Evolutionary conservation across 2,329 filamentous ascomycete genomes (phyloP), one percentile per base, ranked within the genome.

Genomic region (Thermomyces lanuginosus): DNA sequence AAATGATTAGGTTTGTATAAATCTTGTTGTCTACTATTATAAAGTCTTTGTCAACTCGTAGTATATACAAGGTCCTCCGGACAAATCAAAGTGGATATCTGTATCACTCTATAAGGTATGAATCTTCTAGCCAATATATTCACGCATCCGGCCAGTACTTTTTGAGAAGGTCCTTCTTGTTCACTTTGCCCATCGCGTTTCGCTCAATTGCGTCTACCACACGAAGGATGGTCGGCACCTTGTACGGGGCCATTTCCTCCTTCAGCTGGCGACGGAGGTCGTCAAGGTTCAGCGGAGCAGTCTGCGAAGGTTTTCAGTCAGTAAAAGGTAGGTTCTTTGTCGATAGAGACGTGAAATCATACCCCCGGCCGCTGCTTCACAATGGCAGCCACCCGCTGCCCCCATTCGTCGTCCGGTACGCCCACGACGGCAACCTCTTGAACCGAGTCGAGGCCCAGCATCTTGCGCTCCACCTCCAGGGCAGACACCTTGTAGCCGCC

Each of bases 131-230:
- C n/a, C n/a, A n/a, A n/a, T n/a, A 22, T 21, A 22, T 13, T 26
- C 24, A 27, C 11, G 14, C 24, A 25, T 36, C 29, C 16, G 42
- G 42, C 42, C 42, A 56, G 33, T 55, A 52, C 31, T 52, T 53
- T 34, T 48, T 42, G 16, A 55, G 33, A 10, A 56, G 41, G 10
- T 40, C 40, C 35, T 54, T 56, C 40, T 56, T 56, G 34, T 56
- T 56, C 13, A 56, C 51, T 61, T 98, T 98, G 22, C 89, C 89
- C 89, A 98, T 98, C 16, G 84, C 86, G 53, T 93, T 93, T 40
- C 79, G 62, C 8, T 79, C 77, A 35, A 92, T 83, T 20, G 69
- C 55, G 24, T 80, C 73, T 10, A 95, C 81, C 4, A 91, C 58
- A 48, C 72, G 76, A 52, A 95, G 60, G 33, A 92, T 73, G 47